Evolutionary conservation across 1,284 basidiomycete species (phyloP), one percentile per base, ranked within the genome.

Genomic region (Cutaneotrichosporon sp.): DNA sequence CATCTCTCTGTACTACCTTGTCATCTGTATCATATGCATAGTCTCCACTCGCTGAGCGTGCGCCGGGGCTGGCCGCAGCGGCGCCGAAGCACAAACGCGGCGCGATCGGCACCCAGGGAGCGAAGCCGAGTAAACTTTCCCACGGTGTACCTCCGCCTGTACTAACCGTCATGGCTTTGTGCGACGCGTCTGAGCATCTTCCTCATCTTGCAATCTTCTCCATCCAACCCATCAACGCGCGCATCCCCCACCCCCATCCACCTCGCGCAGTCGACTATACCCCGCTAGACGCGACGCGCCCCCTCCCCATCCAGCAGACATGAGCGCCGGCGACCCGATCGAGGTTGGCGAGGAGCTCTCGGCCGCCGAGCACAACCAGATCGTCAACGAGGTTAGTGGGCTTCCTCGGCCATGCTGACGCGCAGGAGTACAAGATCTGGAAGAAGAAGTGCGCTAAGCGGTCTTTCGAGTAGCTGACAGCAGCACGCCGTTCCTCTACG

Each of bases 401-500:
- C 16, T 16, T 5, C n/a, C 14, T 50, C 16, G 8, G 1, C 54
- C 18, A 20, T 46, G 59, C 65, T 67, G 58, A 69, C 59, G 11
- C 20, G 16, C 60, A 84, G 80, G 82, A 83, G 70, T 84, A 83
- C 78, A 84, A 84, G 75, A 80, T 82, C 45, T 79, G 81, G 77
- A 97, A 97, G 86, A 97, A 95, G 83, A 95, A 97, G 76, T 78
- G 43, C 60, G 69, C 33, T 54, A 13, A 10, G 1, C 13, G n/a
- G n/a, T n/a, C n/a, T n/a, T n/a, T 11, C 11, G 8, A 20, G 3
- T 8, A 34, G 6, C 56, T 60, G 34, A 61, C 34, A 24, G 13
- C 56, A 78, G 76, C 81, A 91, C 93, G 52, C 93, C 92, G 22
- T 97, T 97, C 81, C 86, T 98, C 27, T 99, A 99, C 81, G 95